These are phyloP conservation scores for Drechslerella dactyloides DNA, from an alignment of 2,329 filamentous ascomycete genomes.

Conservation along the genomic window DNA sequence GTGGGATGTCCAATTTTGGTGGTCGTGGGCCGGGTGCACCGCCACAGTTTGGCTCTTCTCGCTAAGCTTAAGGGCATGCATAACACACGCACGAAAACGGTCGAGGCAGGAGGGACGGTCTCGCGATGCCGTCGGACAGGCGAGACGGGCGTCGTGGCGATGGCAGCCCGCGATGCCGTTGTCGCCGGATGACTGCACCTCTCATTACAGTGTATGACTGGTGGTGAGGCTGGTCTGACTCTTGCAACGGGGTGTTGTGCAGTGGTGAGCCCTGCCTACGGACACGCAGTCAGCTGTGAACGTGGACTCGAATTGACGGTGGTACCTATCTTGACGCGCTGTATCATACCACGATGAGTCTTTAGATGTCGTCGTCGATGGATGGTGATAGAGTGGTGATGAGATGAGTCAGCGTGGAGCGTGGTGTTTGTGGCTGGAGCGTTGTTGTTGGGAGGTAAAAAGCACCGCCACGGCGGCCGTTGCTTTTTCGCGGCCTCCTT, in stretches of 20 bases:
- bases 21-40: slow-evolving; percentile 26
- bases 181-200: no score
- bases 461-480: slow-evolving; percentile 30
- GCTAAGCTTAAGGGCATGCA: not conserved
- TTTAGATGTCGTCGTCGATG: not conserved
- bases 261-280: not conserved
- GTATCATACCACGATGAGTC: slow-evolving; percentile 31
- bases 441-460: slow-evolving; percentile 18
- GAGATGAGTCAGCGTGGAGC: slow-evolving; percentile 18
- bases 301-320: slow-evolving; percentile 2
- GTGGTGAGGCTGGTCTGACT: no score
- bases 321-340: slow-evolving; percentile 11
- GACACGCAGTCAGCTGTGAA: slow-evolving; percentile 24
- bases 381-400: not conserved
- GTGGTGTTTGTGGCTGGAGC: slow-evolving; percentile 40
- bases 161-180: no score
- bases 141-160: no score
- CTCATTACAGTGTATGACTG: no score
- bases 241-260: no score
- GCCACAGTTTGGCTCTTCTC: slow-evolving; percentile 27
- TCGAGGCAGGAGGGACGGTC: not conserved
- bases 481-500: not conserved
- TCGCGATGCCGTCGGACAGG: no score
- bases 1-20: slow-evolving; percentile 31
- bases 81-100: not conserved